Evolutionary conservation across 164 flowering plant species (phyloP).

Genomic region (Stephania japonica): DNA sequence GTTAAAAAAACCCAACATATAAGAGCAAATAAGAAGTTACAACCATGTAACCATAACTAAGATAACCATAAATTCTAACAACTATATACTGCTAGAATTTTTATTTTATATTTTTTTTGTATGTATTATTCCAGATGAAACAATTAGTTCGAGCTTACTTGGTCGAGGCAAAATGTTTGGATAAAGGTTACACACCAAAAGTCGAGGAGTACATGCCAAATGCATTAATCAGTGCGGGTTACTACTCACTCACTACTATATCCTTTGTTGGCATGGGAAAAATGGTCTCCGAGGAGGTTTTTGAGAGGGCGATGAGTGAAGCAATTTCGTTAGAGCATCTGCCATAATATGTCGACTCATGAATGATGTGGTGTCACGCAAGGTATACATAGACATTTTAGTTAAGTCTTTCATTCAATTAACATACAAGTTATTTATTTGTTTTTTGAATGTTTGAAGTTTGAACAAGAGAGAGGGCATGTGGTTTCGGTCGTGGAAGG

Average conservation of each 20-base stretch:
- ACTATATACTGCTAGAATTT: too few species aligned
- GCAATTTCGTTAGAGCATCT: constrained; percentile 6
- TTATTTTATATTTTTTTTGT: too few species aligned
- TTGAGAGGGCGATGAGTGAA: background rate
- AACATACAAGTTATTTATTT: too few species aligned
- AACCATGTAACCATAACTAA: too few species aligned
- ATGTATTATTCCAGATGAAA: background rate
- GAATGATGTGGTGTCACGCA: constrained; percentile 7
- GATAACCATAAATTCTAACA: too few species aligned
- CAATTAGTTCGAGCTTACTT: constrained; percentile 5
- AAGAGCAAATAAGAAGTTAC: too few species aligned
- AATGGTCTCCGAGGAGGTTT: constrained; percentile 1
- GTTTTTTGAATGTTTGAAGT: constrained; percentile 9
- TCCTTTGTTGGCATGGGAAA: constrained; percentile 10
- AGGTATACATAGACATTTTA: background rate
- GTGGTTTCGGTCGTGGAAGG: constrained; percentile 40
- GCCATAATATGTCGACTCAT: constrained; percentile 5
- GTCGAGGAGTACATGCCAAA: constrained; percentile 8
- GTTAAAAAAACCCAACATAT: too few species aligned
- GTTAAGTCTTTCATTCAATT: too few species aligned
- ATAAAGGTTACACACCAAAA: constrained; percentile 4
- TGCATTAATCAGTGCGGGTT: background rate
- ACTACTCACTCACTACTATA: background rate
- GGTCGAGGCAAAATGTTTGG: constrained; percentile 7
- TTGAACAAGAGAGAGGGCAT: constrained; percentile 24